These are phyloP conservation scores for Xylariaceae sp. DNA, from an alignment of 2,329 filamentous ascomycete genomes.

Conservation along the genomic window DNA sequence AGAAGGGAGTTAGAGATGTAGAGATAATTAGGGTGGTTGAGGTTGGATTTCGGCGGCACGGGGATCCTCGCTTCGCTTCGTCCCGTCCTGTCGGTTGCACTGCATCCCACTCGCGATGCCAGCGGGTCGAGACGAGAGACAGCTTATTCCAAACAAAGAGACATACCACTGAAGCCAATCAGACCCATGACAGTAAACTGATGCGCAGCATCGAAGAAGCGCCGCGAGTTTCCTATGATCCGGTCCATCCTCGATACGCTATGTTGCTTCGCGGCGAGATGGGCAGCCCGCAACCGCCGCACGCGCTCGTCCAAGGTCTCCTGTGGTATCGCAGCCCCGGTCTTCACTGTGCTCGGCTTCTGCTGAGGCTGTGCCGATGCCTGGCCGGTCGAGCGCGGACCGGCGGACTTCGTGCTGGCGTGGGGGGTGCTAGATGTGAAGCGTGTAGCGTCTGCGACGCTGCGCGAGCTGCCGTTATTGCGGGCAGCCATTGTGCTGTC, in stretches of 20 bases:
- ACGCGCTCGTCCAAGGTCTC: conserved; percentile 69
- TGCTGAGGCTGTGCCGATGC: conserved; percentile 11
- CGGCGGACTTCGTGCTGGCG: conserved; percentile 56
- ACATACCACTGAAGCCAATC: conserved; percentile 52
- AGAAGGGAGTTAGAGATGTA: background rate
- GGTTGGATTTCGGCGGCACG: too few species aligned
- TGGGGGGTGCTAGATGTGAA: conserved; percentile 68
- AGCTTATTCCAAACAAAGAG: background rate
- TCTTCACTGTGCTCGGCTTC: conserved; percentile 21
- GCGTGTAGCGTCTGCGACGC: conserved; percentile 73
- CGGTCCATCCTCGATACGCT: conserved; percentile 49
- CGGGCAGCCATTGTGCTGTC: conserved; percentile 10
- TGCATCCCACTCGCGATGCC: too few species aligned
- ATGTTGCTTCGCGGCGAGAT: conserved; percentile 59
- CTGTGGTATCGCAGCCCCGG: conserved; percentile 32
- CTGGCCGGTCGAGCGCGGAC: conserved; percentile 18
- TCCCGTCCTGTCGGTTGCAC: background rate
- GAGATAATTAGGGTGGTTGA: too few species aligned
- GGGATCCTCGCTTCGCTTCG: too few species aligned
- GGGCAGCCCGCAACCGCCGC: conserved; percentile 60
- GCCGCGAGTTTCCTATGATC: conserved; percentile 43
- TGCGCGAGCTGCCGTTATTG: conserved; percentile 47
- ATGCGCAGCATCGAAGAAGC: conserved; percentile 52
- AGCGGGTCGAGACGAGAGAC: background rate
- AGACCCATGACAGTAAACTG: conserved; percentile 50